A percentile compares a stretch with the other conserved stretches of the same genome.
phyloP scores from a whole-genome alignment of 495 filamentous ascomycete genomes.

The Penicillium manginii region DNA sequence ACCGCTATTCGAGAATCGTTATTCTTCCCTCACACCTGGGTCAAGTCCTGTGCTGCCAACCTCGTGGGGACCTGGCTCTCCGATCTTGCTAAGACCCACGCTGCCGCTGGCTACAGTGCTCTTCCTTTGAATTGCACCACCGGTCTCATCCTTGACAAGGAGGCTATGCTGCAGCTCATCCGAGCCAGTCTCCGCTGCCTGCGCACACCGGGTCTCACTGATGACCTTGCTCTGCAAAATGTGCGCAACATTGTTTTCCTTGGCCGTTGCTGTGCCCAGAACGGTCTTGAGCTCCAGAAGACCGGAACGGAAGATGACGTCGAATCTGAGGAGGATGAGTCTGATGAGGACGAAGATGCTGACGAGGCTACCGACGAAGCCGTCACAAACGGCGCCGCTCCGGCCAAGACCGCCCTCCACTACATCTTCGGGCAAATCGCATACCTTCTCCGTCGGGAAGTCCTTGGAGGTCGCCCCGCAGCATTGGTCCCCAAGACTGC shows the following conservation, averaged over 20 bases:
- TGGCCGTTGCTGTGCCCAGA: constrained; percentile 66
- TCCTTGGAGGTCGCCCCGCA: constrained; percentile 59
- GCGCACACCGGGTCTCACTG: constrained; percentile 63
- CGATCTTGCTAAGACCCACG: constrained; percentile 70
- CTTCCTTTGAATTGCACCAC: constrained; percentile 70
- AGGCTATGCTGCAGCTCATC: constrained; percentile 68
- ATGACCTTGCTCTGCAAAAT: constrained; percentile 70
- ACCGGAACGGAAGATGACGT: constrained; percentile 40
- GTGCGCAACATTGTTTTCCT: constrained; percentile 81
- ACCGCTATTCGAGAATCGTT: constrained; percentile 63
- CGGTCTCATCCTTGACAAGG: constrained; percentile 67
- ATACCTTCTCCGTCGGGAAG: constrained; percentile 77
- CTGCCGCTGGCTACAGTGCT: constrained; percentile 49
- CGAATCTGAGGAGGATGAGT: constrained; percentile 47
- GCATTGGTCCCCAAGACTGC: constrained; percentile 74
- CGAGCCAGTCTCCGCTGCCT: constrained; percentile 67
- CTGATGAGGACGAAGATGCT: constrained; percentile 16
- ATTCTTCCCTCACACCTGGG: constrained; percentile 70
- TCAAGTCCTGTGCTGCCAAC: constrained; percentile 76
- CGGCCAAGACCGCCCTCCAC: constrained; percentile 56
- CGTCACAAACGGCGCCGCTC: constrained; percentile 8
- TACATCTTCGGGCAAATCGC: constrained; percentile 78
- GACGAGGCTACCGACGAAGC: constrained; percentile 40
- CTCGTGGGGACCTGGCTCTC: constrained; percentile 78
- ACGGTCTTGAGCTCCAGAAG: constrained; percentile 56